Percentiles rank a stretch among this genome's conserved stretches.
Conservation (phyloP, 2,329 filamentous ascomycete genomes). For the Cadophora sp. region DNA sequence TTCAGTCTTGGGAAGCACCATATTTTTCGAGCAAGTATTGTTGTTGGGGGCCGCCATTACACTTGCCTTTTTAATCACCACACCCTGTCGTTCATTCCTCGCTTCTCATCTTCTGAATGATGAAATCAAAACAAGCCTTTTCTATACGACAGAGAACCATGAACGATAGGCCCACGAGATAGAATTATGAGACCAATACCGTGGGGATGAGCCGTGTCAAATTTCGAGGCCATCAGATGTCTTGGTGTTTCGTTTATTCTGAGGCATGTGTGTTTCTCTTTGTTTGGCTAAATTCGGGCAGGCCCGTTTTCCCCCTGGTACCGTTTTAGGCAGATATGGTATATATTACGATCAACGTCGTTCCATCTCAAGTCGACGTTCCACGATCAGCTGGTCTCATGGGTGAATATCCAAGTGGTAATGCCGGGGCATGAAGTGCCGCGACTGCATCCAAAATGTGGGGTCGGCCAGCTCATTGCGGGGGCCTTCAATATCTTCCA, state of each 20-base stretch:
- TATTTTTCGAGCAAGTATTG: not conserved
- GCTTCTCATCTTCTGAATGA: not conserved
- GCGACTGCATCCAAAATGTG: not conserved
- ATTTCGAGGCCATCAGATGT: not conserved
- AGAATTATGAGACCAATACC: not conserved
- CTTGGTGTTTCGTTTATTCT: not conserved
- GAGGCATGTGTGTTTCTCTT: slow-evolving; percentile 2
- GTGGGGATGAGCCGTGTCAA: not conserved
- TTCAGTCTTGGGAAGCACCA: not conserved
- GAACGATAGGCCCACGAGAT: not conserved
- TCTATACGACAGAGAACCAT: not conserved
- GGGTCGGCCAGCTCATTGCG: slow-evolving; percentile 2
- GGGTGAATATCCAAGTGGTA: slow-evolving; percentile 1
- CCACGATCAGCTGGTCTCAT: slow-evolving; percentile 17
- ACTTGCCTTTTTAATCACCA: not conserved
- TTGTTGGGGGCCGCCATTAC: not conserved
- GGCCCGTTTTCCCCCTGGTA: slow-evolving; percentile 2
- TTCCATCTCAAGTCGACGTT: not conserved
- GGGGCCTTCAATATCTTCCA: slow-evolving; percentile 9
- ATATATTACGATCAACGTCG: slow-evolving; percentile 16
- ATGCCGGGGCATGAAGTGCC: slow-evolving; percentile 15
- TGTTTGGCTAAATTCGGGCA: slow-evolving; percentile 18
- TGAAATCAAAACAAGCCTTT: slow-evolving; percentile 21
- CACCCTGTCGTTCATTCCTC: slow-evolving; percentile 6
- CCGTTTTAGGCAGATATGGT: slow-evolving; percentile 15